phyloP scores from a whole-genome alignment of 192 early-diverging fungal species.

The Haplosporangium gracile region DNA sequence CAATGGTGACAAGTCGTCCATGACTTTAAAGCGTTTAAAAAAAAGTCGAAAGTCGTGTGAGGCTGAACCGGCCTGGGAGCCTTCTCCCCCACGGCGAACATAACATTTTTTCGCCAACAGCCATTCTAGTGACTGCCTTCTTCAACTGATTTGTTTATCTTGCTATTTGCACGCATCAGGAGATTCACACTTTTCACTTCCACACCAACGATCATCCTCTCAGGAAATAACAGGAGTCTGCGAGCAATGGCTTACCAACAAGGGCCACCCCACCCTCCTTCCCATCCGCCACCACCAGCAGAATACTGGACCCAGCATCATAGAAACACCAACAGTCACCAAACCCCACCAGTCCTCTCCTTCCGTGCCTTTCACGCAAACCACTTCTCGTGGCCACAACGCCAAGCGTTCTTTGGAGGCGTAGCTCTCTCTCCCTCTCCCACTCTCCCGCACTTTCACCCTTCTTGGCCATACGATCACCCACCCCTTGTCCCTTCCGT shows the following conservation, averaged over 20 bases:
- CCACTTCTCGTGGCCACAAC: conserved; percentile 6
- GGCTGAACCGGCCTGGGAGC: neutral
- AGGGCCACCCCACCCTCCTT: neutral
- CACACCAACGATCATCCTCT: neutral
- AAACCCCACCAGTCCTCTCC: conserved; percentile 15
- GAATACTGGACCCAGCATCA: neutral
- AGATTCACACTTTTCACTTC: neutral
- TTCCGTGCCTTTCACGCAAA: conserved; percentile 23
- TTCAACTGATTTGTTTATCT: neutral
- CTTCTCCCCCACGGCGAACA: neutral
- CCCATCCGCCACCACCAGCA: too few relatives aligned
- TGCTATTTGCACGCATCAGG: neutral
- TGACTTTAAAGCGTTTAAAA: neutral
- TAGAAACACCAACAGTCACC: neutral
- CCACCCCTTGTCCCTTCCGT: neutral
- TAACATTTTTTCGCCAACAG: neutral
- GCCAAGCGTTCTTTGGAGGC: conserved; percentile 10
- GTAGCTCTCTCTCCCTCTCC: neutral
- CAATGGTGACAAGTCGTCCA: conserved; percentile 41
- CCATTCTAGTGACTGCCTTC: neutral
- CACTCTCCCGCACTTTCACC: neutral
- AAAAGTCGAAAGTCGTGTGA: neutral
- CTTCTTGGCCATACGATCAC: neutral
- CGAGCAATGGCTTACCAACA: neutral
- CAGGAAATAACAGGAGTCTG: neutral